Conservation (phyloP, 2,329 filamentous ascomycete species). For the Aureobasidium sp. region DNA sequence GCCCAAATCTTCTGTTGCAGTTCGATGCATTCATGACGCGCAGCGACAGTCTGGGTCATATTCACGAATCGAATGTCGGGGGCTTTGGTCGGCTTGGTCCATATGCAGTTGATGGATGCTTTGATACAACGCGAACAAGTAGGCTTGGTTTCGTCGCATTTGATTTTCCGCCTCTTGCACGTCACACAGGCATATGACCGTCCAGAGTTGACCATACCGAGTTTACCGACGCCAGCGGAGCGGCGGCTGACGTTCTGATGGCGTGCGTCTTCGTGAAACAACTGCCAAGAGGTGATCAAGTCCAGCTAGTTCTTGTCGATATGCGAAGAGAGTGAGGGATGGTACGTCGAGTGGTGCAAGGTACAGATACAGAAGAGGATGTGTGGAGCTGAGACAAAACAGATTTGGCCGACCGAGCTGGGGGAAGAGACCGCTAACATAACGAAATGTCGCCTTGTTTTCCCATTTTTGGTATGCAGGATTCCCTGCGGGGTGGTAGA, state of each 20-base stretch:
- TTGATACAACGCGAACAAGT: not conserved
- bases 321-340: no score
- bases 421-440: not conserved
- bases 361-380: not conserved
- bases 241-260: not conserved
- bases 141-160: constrained; percentile 4
- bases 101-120: not conserved
- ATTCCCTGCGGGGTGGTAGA: not conserved
- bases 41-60: not conserved
- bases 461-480: not conserved
- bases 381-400: not conserved
- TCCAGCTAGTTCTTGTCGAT: no score
- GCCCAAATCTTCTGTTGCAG: not conserved
- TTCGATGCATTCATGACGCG: not conserved
- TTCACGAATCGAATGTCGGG: not conserved
- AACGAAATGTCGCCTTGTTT: not conserved
- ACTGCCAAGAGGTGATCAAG: not conserved
- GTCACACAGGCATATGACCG: not conserved
- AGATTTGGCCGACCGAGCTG: not conserved
- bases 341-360: no score
- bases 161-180: constrained; percentile 7
- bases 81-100: not conserved
- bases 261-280: no score
- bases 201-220: not conserved
- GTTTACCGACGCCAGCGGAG: not conserved